Conservation (phyloP, 345 rosid species). For the Sapria himalayana region DNA sequence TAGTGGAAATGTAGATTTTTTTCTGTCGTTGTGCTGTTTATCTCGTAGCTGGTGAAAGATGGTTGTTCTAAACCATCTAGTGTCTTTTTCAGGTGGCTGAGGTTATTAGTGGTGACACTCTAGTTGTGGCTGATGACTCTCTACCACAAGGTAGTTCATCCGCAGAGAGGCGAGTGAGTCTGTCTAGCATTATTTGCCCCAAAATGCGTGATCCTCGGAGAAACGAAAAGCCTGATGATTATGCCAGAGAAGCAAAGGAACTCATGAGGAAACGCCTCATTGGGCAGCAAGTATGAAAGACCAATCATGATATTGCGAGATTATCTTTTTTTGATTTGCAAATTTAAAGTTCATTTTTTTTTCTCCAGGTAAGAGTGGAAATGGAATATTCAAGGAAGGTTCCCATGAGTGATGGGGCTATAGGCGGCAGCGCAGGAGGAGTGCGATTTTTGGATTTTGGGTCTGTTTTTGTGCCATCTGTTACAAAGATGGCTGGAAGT, state of each 20-base stretch:
- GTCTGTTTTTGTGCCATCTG: constrained; percentile 53
- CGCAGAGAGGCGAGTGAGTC: constrained; percentile 80
- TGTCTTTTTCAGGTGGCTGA: constrained; percentile 57
- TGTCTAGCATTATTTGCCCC: constrained; percentile 85
- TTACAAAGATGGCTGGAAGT: constrained; percentile 35
- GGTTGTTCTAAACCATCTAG: constrained; percentile 1
- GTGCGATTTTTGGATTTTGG: constrained; percentile 89
- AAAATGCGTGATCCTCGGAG: constrained; percentile 76
- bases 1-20: constrained; percentile 49
- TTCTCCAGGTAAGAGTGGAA: constrained; percentile 72
- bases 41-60: constrained; percentile 1
- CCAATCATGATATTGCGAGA: not conserved
- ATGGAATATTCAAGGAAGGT: constrained; percentile 95
- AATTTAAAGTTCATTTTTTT: not conserved
- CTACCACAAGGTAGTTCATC: constrained; percentile 53
- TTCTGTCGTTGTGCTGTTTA: not conserved
- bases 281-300: constrained; percentile 50
- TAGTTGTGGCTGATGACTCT: constrained; percentile 83
- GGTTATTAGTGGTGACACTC: constrained; percentile 92
- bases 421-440: constrained; percentile 50
- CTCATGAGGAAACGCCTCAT: constrained; percentile 61
- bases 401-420: constrained; percentile 33
- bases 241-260: constrained; percentile 88
- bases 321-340: not conserved
- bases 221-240: constrained; percentile 80